Conservation (phyloP, 2,329 filamentous ascomycete genomes). For the Penicillium digitatum region DNA sequence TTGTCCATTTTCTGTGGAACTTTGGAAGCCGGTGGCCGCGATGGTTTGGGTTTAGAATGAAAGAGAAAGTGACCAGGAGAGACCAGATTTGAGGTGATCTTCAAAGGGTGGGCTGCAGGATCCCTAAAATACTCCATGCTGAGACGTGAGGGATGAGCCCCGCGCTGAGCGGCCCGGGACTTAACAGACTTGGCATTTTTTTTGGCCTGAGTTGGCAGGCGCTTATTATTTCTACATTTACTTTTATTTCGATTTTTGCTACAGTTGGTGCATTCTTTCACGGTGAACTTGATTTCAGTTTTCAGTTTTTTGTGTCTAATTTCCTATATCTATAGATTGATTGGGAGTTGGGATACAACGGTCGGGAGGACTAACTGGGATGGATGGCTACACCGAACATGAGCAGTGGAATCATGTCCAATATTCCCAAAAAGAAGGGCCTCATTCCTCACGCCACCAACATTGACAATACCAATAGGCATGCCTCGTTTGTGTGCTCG, state of each 20-base stretch:
- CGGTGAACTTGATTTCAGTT: not conserved
- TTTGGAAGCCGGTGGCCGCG: slow-evolving; percentile 15
- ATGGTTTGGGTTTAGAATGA: slow-evolving; percentile 18
- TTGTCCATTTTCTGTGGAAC: slow-evolving; percentile 66
- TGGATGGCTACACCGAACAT: slow-evolving; percentile 43
- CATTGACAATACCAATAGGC: slow-evolving; percentile 81
- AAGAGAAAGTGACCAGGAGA: slow-evolving; percentile 39
- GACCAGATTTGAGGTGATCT: slow-evolving; percentile 34
- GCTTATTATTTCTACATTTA: not conserved
- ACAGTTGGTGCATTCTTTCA: not conserved
- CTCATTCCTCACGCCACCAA: slow-evolving; percentile 53
- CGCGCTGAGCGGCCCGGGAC: slow-evolving; percentile 19
- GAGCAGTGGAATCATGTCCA: slow-evolving; percentile 21
- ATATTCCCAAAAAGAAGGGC: slow-evolving; percentile 38
- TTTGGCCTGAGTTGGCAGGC: slow-evolving; percentile 15
- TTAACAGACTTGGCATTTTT: slow-evolving; percentile 1
- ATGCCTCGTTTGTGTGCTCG: slow-evolving; percentile 75
- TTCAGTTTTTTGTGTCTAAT: not conserved
- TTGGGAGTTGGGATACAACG: slow-evolving; percentile 34
- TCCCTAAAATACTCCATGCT: slow-evolving; percentile 25
- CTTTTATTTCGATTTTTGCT: not conserved
- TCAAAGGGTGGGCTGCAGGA: slow-evolving; percentile 27
- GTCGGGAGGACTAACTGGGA: slow-evolving; percentile 42
- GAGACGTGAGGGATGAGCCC: slow-evolving; percentile 23
- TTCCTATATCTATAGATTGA: slow-evolving; percentile 4